Percentiles rank a stretch among this genome's conserved stretches.
These are phyloP conservation scores for Penicillium tannophilum DNA, from an alignment of 495 filamentous ascomycete species.

Conservation along the genomic window DNA sequence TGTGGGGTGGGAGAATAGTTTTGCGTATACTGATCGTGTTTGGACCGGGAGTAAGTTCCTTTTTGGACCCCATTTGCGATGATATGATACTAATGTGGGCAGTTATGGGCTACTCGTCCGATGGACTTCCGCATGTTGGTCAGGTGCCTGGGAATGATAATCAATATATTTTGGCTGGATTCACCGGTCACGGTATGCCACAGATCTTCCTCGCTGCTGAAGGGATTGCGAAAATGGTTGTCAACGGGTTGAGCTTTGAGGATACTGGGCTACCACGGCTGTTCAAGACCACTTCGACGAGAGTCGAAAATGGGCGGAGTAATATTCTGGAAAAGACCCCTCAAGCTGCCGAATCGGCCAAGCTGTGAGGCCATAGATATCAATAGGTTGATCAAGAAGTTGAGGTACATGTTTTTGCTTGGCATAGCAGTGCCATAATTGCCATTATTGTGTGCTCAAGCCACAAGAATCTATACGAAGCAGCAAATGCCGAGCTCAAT, in stretches of 20 bases:
- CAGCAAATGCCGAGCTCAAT: neutral
- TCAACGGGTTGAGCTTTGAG: slow-evolving; percentile 33
- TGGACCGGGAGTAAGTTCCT: slow-evolving; percentile 55
- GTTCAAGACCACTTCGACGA: slow-evolving; percentile 38
- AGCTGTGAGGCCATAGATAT: slow-evolving; percentile 8
- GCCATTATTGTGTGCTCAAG: neutral
- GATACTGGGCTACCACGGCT: slow-evolving; percentile 41
- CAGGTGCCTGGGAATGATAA: slow-evolving; percentile 42
- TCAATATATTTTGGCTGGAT: slow-evolving; percentile 50
- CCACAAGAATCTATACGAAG: neutral
- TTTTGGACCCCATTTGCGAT: slow-evolving; percentile 5
- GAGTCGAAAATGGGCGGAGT: slow-evolving; percentile 30
- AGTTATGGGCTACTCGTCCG: slow-evolving; percentile 46
- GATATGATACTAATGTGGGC: slow-evolving; percentile 5
- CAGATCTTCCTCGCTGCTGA: slow-evolving; percentile 48
- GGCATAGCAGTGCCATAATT: slow-evolving; percentile 1
- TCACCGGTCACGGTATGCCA: slow-evolving; percentile 55
- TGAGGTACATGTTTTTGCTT: neutral
- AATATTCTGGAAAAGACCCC: slow-evolving; percentile 19
- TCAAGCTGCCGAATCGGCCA: slow-evolving; percentile 4
- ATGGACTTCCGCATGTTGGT: slow-evolving; percentile 48
- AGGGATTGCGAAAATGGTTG: slow-evolving; percentile 47
- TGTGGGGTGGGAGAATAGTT: slow-evolving; percentile 50
- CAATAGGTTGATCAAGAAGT: neutral
- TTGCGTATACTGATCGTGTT: slow-evolving; percentile 43